phyloP scores from a whole-genome alignment of 1,139 yeast species.

The Saccharomyces uvarum region DNA sequence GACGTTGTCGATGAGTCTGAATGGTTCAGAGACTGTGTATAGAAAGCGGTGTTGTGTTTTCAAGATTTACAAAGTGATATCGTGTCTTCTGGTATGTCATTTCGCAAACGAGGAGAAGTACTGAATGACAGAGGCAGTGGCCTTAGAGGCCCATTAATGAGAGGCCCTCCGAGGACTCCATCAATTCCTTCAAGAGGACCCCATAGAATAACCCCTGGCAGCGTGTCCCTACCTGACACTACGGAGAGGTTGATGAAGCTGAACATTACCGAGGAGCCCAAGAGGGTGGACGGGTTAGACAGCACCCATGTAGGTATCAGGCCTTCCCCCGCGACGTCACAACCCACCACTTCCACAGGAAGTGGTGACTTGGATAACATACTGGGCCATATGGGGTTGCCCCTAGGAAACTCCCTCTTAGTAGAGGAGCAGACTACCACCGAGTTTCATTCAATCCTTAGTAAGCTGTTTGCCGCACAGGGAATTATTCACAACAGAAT shows the following conservation, averaged over 20 bases:
- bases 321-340: constrained; percentile 72
- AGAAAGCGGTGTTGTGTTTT: not conserved
- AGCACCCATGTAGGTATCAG: constrained; percentile 51
- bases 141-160: constrained; percentile 19
- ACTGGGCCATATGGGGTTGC: constrained; percentile 77
- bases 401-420: constrained; percentile 62
- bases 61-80: not conserved
- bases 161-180: constrained; percentile 7
- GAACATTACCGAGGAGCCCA: not conserved
- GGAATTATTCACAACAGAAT: constrained; percentile 66
- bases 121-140: constrained; percentile 20
- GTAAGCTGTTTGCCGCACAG: constrained; percentile 69
- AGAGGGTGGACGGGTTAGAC: not conserved
- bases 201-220: not conserved
- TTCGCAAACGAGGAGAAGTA: constrained; percentile 62
- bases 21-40: not conserved
- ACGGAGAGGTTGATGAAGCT: not conserved
- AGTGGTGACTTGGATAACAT: constrained; percentile 65
- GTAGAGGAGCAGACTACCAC: constrained; percentile 85
- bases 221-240: not conserved
- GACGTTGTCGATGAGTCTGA: not conserved
- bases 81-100: constrained; percentile 45
- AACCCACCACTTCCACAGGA: constrained; percentile 73
- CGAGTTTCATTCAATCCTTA: constrained; percentile 71
- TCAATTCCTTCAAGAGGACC: constrained; percentile 6